Evolutionary conservation across 2,329 filamentous ascomycete genomes (phyloP), one percentile per base, ranked within the genome.

Genomic region (Cercospora sp.): DNA sequence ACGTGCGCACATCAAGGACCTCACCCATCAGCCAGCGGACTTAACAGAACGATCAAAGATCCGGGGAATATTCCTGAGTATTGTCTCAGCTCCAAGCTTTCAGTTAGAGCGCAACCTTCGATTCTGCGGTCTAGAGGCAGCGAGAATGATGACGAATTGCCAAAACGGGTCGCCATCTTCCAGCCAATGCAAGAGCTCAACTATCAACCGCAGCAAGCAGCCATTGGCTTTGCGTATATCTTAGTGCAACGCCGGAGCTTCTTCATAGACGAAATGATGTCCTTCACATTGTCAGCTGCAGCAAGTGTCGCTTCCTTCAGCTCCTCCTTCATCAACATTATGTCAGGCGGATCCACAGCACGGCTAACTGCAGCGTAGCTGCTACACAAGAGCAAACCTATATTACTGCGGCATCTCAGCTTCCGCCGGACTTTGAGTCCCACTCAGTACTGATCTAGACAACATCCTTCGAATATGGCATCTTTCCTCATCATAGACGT

Each of bases 401-500:
- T 55, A 51, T 2, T 9, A 6, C 3, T 28, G 20, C 23, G 23
- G 20, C 48, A 12, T 23, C 3, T 3, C 48, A 16, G 23, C 48
- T 28, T 28, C 28, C 23, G n/a, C n/a, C n/a, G n/a, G n/a, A n/a
- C n/a, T n/a, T n/a, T n/a, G n/a, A n/a, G n/a, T 26, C 23, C 4
- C 4, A 4, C 4, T 3, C 23, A 26, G 23, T 26, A 26, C 23
- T n/a, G 13, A 55, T n/a, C 2, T 1, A 30, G 5, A 30, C 48
- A 7, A 1, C 23, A 9, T 30, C 13, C 6, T 55, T n/a, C 48
- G 13, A 18, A 13, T 10, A 65, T 75, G 72, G 36, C 75, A 57
- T 77, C 79, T 7, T 82, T 83, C 65, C 71, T 82, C 70, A 73
- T 82, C 60, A 78, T 73, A 53, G 78, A 81, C 64, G 80, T 84